phyloP scores from a whole-genome alignment of 805 yeast species.

The Schwanniomyces sp. region DNA sequence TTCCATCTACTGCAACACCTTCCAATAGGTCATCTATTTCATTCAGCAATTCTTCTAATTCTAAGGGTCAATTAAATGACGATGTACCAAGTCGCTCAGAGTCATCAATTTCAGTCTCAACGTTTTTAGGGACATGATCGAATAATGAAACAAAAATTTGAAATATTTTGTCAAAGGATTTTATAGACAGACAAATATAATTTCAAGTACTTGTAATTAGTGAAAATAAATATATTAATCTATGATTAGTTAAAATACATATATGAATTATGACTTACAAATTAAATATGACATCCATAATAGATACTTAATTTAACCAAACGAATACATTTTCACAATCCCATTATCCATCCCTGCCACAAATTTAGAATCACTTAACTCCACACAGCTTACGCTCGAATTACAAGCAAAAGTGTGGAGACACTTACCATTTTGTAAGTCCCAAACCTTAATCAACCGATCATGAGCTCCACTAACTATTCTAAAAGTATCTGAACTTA shows the following conservation, averaged over 20 bases:
- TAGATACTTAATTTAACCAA: constrained; percentile 43
- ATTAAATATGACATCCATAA: neutral
- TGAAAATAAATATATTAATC: neutral
- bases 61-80: neutral
- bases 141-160: neutral
- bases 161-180: neutral
- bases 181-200: neutral
- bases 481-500: constrained; percentile 93
- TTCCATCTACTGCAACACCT: neutral
- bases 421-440: constrained; percentile 89
- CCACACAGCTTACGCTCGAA: constrained; percentile 63
- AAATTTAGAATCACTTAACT: constrained; percentile 82
- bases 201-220: neutral
- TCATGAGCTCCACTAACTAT: constrained; percentile 95
- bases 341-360: constrained; percentile 92
- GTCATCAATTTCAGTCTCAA: neutral
- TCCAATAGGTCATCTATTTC: neutral
- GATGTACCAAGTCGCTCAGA: neutral
- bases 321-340: constrained; percentile 77
- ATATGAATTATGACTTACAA: neutral
- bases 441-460: constrained; percentile 89
- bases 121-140: neutral
- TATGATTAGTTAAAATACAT: neutral
- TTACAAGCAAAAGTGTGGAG: constrained; percentile 89
- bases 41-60: neutral